Evolutionary conservation across 1,284 basidiomycete genomes (phyloP).

Genomic region (Coniferiporia sulphurascens): DNA sequence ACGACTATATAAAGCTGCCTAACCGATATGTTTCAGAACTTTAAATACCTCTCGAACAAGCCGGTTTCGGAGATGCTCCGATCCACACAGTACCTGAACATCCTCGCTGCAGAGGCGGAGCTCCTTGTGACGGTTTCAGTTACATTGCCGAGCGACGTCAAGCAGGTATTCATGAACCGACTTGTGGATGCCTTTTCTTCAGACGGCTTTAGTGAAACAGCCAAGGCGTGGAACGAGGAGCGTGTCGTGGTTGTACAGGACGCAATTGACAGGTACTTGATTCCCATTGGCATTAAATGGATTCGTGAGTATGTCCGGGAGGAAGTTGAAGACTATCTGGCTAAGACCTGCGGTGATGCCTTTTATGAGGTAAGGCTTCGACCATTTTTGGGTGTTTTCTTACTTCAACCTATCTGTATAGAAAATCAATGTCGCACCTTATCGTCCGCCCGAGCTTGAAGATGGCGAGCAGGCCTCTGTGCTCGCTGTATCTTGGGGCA

Average conservation of each 20-base stretch:
- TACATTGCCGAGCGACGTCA: slow-evolving; percentile 57
- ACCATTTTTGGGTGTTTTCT: slow-evolving; percentile 12
- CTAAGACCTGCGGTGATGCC: slow-evolving; percentile 58
- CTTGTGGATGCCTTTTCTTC: slow-evolving; percentile 84
- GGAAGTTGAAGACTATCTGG: slow-evolving; percentile 84
- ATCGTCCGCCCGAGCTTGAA: slow-evolving; percentile 54
- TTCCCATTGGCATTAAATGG: slow-evolving; percentile 86
- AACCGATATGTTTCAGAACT: slow-evolving; percentile 53
- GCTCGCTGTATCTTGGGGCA: slow-evolving; percentile 91
- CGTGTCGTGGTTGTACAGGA: slow-evolving; percentile 77
- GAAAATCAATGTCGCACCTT: slow-evolving; percentile 77
- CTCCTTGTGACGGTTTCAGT: slow-evolving; percentile 80
- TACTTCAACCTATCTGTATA: slow-evolving; percentile 29
- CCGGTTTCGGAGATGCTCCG: slow-evolving; percentile 64
- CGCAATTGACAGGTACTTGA: slow-evolving; percentile 72
- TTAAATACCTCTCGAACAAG: slow-evolving; percentile 93
- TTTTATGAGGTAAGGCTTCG: slow-evolving; percentile 60
- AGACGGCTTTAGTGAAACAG: slow-evolving; percentile 80
- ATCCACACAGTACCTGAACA: slow-evolving; percentile 83
- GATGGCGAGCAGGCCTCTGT: slow-evolving; percentile 79
- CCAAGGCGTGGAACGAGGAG: slow-evolving; percentile 91
- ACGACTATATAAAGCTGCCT: background rate
- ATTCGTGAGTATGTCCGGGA: slow-evolving; percentile 85
- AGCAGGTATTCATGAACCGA: slow-evolving; percentile 62
- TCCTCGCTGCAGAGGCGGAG: slow-evolving; percentile 88